Base-by-base conservation (phyloP, 345 rosid species). In the Ceriops tagal region DNA sequence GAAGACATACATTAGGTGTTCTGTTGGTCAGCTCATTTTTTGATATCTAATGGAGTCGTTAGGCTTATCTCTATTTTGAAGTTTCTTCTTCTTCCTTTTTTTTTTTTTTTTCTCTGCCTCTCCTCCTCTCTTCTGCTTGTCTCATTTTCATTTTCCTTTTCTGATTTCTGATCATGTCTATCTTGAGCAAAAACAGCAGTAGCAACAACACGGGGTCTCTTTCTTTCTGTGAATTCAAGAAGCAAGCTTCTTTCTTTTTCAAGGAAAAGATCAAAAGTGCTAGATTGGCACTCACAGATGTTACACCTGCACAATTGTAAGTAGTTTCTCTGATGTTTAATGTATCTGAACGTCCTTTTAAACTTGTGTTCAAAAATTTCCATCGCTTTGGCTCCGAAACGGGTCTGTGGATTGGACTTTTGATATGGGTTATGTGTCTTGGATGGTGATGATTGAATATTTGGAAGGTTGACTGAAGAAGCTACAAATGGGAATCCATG, bases 251-350 rank as follows among this genome's bases (percentile, higher is more conserved):
- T 5, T 93, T 93, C 75, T 93, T 91, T 76, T 67, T 93, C 80
- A 93, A 87, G 82, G 97, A 91, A 75, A 93, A 91, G 86, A 85
- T 93, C 76, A 91, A 87, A 82, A 88, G 87, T 58, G 98, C 96
- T 47, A 83, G 97, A 51, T 78, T 93, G 62, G 98, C 86, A 75
- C 89, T 93, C 70, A 93, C 97, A 9, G 96, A 91, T 64, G 96
- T 91, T 21, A 89, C 97, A 22, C 96, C 95, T 43, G 81, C 86
- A 28, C 75, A 89, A 65, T 82, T 89, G 95, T 87, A 61, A 70
- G 78, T 66, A 59, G 32, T 19, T 9, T 57, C 19, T 59, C 51
- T 49, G 6, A 49, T 13, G 21, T 53, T 21, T 43, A 43, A 13
- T 43, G 49, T 43, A 43, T 43, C 18, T 13, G 49, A 13, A 13